Percentiles rank a stretch among this genome's conserved stretches.
These are phyloP conservation scores for Harringtonia lauricola DNA, from an alignment of 2,329 filamentous ascomycete genomes.

Conservation along the genomic window DNA sequence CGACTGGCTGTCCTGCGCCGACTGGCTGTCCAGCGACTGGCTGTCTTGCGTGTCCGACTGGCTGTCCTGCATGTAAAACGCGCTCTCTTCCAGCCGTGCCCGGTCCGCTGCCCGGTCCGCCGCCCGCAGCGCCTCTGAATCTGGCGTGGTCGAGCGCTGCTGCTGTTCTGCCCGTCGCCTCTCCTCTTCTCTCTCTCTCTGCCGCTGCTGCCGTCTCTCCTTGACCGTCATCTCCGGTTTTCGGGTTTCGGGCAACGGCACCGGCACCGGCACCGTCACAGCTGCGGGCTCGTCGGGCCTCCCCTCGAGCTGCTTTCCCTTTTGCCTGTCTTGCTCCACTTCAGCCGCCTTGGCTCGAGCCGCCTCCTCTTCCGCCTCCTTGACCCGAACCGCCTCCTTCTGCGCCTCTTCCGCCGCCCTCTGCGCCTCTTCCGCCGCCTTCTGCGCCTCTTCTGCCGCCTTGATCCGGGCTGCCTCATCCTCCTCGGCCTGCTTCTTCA, in stretches of 20 bases:
- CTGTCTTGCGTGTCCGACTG: too few species aligned
- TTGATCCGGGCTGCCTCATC: too few species aligned
- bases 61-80: too few species aligned
- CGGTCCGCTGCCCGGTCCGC: not conserved
- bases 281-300: not conserved
- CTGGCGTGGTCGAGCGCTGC: not conserved
- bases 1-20: too few species aligned
- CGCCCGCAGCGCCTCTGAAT: not conserved
- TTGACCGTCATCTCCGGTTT: not conserved
- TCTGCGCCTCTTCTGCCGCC: not conserved
- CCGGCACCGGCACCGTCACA: not conserved
- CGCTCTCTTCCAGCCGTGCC: not conserved
- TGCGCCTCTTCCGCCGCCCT: not conserved
- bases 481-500: not conserved
- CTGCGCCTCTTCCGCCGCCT: not conserved
- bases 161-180: not conserved
- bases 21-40: too few species aligned
- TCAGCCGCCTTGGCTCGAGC: not conserved
- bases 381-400: not conserved
- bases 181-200: not conserved
- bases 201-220: not conserved
- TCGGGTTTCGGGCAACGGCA: not conserved
- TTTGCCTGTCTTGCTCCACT: not conserved
- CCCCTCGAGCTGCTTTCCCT: not conserved
- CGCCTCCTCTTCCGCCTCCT: not conserved